phyloP scores from a whole-genome alignment of 148 eudicot species.

The Talinum fruticosum region DNA sequence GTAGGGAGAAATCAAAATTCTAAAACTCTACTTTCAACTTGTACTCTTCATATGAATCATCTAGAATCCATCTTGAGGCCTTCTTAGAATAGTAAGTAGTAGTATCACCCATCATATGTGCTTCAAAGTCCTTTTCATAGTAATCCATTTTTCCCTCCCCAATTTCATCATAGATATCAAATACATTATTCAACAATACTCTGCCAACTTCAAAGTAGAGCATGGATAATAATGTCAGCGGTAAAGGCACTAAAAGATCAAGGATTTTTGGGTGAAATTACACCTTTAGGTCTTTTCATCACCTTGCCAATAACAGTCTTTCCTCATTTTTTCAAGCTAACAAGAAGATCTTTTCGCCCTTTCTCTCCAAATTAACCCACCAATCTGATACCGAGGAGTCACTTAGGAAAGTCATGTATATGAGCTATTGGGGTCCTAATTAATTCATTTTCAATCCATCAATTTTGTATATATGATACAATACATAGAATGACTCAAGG shows the following conservation, averaged over 20 bases:
- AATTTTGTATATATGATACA: too few species aligned
- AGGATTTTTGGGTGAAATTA: too few species aligned
- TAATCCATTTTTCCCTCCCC: slow-evolving; percentile 77
- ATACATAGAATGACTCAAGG: too few species aligned
- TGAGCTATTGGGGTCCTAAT: too few species aligned
- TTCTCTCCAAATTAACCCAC: background rate
- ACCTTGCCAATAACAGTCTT: background rate
- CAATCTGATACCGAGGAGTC: background rate
- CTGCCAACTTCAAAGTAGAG: slow-evolving; percentile 47
- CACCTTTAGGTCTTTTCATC: background rate
- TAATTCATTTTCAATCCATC: too few species aligned
- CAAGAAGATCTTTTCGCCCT: background rate
- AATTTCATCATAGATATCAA: slow-evolving; percentile 91
- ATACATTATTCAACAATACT: slow-evolving; percentile 79
- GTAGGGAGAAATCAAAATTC: background rate
- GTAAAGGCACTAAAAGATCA: too few species aligned
- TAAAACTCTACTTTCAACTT: slow-evolving; percentile 63
- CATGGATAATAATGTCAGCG: background rate
- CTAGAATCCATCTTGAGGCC: slow-evolving; percentile 84
- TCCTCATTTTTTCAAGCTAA: background rate
- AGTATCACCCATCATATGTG: slow-evolving; percentile 63
- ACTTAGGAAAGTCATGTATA: too few species aligned
- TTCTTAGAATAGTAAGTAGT: slow-evolving; percentile 84
- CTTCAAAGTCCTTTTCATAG: slow-evolving; percentile 84
- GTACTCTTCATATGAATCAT: slow-evolving; percentile 91